Evolutionary conservation across 805 yeast species (phyloP), one percentile per base, ranked within the genome.

Genomic region (Starmerella sirachaensis): DNA sequence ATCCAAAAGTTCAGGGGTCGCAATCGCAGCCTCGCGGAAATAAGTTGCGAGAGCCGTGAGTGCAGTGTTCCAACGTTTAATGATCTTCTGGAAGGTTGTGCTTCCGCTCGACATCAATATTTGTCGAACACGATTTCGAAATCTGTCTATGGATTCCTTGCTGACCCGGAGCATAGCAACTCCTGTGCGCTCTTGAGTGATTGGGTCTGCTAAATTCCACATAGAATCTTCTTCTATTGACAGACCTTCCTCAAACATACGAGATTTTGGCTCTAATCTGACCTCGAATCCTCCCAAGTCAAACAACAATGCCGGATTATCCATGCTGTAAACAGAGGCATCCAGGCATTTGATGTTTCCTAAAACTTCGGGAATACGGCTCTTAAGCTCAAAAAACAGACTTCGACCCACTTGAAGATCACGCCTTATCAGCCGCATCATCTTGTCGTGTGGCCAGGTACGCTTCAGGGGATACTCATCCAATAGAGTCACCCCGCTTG

Each of bases 221-320:
- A 80, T 84, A 26, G 95, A 91, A 58, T 91, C 98, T 6, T 31
- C 39, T 3, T 29, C 39, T 5, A 18, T 6, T 7, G 25, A 19
- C 4, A 36, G 19, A 1, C 27, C 26, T 28, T 37, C 37, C 4
- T 68, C 70, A 22, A 70, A 81, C 6, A 58, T 62, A 47, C 96
- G 67, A 17, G 59, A 46, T 51, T 74, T 82, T 3, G 98, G 98
- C 30, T 82, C 57, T 21, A 91, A 78, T 38, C 98, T 65, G 1
- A 91, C 78, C 53, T 91, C 98, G 62, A 91, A 91, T 0, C 98
- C 99, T 59, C 91, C 78, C 86, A 91, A 81, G 0, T 91, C 70
- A 51, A 88, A 84, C 22, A 88, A 61, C 42, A 91, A 55, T 49
- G 88, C 93, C 6, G 95, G 88, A 53, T 91, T 91, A 43, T 86